Conservation (phyloP, 2,329 filamentous ascomycete species). For the Aspergillus unguis region DNA sequence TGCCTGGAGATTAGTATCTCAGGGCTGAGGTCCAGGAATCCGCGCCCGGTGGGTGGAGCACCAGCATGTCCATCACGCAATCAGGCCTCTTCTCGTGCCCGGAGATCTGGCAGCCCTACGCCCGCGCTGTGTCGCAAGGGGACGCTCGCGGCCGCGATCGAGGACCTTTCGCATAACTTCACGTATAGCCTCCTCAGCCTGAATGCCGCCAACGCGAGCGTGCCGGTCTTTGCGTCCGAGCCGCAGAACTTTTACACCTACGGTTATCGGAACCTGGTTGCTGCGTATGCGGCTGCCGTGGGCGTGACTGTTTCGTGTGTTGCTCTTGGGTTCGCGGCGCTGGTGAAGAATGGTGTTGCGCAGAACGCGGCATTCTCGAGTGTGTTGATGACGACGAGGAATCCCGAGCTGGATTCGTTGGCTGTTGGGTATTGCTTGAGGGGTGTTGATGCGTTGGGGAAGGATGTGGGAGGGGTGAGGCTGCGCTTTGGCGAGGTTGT, state of each 20-base stretch:
- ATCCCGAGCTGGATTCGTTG: constrained; percentile 12
- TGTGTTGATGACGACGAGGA: constrained; percentile 12
- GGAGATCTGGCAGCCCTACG: constrained; percentile 7
- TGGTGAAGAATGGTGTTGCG: constrained; percentile 9
- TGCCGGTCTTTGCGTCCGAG: background rate
- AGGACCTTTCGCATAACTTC: constrained; percentile 15
- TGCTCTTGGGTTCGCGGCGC: background rate
- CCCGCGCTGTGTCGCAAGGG: constrained; percentile 8
- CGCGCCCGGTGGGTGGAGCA: background rate
- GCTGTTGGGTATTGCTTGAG: constrained; percentile 7
- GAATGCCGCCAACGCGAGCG: constrained; percentile 7
- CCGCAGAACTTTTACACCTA: background rate
- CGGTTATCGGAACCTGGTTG: background rate
- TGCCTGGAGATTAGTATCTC: too few species aligned
- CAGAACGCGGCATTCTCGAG: constrained; percentile 10
- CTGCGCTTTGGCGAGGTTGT: background rate
- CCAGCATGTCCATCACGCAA: background rate
- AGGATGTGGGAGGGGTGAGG: background rate
- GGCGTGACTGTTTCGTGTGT: background rate
- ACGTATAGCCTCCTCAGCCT: constrained; percentile 14
- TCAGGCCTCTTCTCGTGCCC: background rate
- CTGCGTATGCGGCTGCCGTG: background rate
- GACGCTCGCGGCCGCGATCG: constrained; percentile 9
- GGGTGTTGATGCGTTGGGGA: background rate
- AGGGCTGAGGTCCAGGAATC: too few species aligned